A percentile compares a stretch with the other conserved stretches of the same genome.
Evolutionary conservation across 225 moss, liverwort and hornwort genomes (phyloP).

Genomic region (Bryum argenteum): DNA sequence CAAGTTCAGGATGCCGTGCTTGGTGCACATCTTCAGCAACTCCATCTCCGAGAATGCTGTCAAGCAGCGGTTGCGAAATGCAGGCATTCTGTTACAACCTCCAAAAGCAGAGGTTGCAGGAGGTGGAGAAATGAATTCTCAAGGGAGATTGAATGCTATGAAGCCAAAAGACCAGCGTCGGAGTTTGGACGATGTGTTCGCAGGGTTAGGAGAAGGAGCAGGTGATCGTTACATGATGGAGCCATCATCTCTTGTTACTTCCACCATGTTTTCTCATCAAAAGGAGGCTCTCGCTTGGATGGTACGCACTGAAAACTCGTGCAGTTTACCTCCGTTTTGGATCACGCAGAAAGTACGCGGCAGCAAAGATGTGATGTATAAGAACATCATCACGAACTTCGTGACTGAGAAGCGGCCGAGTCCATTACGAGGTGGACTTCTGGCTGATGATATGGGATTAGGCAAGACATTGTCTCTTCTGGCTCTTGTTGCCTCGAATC

Average conservation of each 20-base stretch:
- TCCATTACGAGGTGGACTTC: slow-evolving; percentile 54
- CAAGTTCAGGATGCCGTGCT: slow-evolving; percentile 57
- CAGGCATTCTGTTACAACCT: slow-evolving; percentile 35
- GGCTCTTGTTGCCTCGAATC: slow-evolving; percentile 58
- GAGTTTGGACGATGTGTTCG: slow-evolving; percentile 51
- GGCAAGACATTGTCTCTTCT: slow-evolving; percentile 60
- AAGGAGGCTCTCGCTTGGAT: slow-evolving; percentile 68
- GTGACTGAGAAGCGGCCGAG: slow-evolving; percentile 44
- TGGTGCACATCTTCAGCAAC: slow-evolving; percentile 53
- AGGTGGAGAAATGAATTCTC: background rate
- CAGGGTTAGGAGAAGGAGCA: slow-evolving; percentile 37
- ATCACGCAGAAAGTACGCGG: slow-evolving; percentile 33
- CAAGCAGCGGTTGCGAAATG: slow-evolving; percentile 35
- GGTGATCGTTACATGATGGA: slow-evolving; percentile 47
- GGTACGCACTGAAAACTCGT: slow-evolving; percentile 53
- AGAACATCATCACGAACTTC: slow-evolving; percentile 61
- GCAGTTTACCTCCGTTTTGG: slow-evolving; percentile 60
- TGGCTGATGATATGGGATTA: slow-evolving; percentile 70
- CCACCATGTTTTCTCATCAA: slow-evolving; percentile 56
- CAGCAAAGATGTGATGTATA: slow-evolving; percentile 39
- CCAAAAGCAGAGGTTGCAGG: slow-evolving; percentile 26
- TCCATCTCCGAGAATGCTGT: slow-evolving; percentile 22
- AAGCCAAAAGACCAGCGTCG: slow-evolving; percentile 42
- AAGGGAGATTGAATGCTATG: slow-evolving; percentile 1
- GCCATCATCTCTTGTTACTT: slow-evolving; percentile 43